Base-by-base conservation (phyloP, 495 filamentous ascomycete genomes). In the Penicillium chermesinum region DNA sequence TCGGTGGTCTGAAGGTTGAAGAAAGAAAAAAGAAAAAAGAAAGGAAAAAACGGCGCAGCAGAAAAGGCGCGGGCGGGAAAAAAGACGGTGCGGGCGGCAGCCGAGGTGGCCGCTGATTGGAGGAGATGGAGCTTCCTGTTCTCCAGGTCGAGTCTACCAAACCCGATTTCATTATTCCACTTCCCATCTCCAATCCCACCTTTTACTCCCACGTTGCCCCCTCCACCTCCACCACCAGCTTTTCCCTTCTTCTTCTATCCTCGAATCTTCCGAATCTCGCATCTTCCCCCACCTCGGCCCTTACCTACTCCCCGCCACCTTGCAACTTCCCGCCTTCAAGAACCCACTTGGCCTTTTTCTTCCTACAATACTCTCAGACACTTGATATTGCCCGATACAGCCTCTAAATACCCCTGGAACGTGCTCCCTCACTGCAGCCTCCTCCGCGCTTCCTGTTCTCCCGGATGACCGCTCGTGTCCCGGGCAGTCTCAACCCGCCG, bases 1-100 rank as follows among this genome's bases (percentile, higher is more conserved):
- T 84, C 81, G 84, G 83, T 86, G 88, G 88, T 93, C 88, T 85
- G 81, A 15, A 27, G 72, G 62, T 72, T 73, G 70, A 50, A 54
- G 53, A 59, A 67, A 70, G 67, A 76, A 52, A 67, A 74, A 44
- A 41, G 46, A 45, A 43, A 30, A 44, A 27, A 19, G 50, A 53
- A 22, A 37, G 41, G 41, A 54, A 54, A 55, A 59, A 55, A 38
- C 35, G 36, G 15, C 4, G 2, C 16, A 21, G 18, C 19, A 44
- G 34, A 44, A 17, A 3, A 34, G 7, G 19, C 18, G 43, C 50
- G 40, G 56, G 19, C 21, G 37, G 64, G 62, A 62, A 63, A 63
- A 71, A 66, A 57, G 54, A 65, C 51, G 63, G 61, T 59, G 62
- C 64, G 46, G 51, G 62, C 64, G 46, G 51, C 52, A 57, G 52